Conservation (phyloP, 257 asterid species). For the Lavandula angustifolia region DNA sequence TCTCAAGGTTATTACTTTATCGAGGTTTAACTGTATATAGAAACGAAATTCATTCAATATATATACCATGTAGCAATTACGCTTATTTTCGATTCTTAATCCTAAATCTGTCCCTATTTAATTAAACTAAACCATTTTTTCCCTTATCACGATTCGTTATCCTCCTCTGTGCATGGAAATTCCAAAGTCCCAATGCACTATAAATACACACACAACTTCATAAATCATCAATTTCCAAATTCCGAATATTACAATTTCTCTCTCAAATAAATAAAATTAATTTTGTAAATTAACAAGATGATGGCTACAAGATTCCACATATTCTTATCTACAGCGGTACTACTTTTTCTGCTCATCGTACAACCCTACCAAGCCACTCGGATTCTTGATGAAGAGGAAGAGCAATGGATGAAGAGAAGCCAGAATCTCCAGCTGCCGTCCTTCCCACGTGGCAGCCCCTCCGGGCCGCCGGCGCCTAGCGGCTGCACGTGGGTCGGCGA, state of each 20-base stretch:
- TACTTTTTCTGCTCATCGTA: slow-evolving; percentile 24
- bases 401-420: slow-evolving; percentile 37
- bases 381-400: slow-evolving; percentile 44
- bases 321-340: slow-evolving; percentile 17
- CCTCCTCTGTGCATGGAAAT: neutral
- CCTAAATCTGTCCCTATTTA: neutral
- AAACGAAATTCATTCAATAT: too few relatives aligned
- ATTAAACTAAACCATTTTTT: neutral
- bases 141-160: slow-evolving; percentile 18
- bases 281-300: slow-evolving; percentile 11
- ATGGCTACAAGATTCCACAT: slow-evolving; percentile 1
- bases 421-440: slow-evolving; percentile 40
- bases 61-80: too few relatives aligned
- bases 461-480: slow-evolving; percentile 42
- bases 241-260: neutral
- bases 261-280: neutral
- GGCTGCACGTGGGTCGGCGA: slow-evolving; percentile 44
- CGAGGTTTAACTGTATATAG: too few relatives aligned
- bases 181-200: slow-evolving; percentile 24
- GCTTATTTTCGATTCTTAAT: too few relatives aligned
- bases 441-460: slow-evolving; percentile 29
- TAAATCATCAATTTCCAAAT: neutral
- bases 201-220: slow-evolving; percentile 16
- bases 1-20: too few relatives aligned
- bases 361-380: slow-evolving; percentile 42